These are phyloP conservation scores for Globisporangium paroecandrum DNA, from an alignment of 352 stramenopile genomes.

Conservation along the genomic window DNA sequence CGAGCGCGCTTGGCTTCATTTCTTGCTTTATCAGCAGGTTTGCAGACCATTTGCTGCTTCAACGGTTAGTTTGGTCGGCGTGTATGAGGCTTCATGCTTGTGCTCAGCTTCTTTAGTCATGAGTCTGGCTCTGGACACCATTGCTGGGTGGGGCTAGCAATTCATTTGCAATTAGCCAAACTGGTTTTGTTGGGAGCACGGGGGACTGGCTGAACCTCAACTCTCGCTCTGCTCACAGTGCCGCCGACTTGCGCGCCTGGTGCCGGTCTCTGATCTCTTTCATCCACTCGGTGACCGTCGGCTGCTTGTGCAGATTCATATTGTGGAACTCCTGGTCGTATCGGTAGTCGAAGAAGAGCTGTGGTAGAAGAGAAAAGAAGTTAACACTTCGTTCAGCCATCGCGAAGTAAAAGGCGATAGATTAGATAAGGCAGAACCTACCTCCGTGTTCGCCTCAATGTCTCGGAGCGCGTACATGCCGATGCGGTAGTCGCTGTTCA, in stretches of 20 bases:
- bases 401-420: background rate
- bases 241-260: constrained; percentile 6
- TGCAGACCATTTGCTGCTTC: too few species aligned
- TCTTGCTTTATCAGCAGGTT: too few species aligned
- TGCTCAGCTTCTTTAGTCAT: too few species aligned
- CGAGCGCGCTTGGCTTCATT: too few species aligned
- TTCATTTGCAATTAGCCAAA: background rate
- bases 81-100: too few species aligned
- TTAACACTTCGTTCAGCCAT: background rate
- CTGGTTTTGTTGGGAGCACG: too few species aligned
- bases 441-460: constrained; percentile 86
- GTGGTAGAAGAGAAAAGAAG: constrained; percentile 6
- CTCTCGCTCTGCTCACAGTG: background rate
- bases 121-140: too few species aligned
- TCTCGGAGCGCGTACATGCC: constrained; percentile 90
- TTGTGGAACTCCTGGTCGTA: constrained; percentile 74
- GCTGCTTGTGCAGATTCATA: constrained; percentile 52
- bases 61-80: too few species aligned
- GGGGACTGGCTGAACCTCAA: background rate
- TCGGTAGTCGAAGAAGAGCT: constrained; percentile 88
- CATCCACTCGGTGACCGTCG: constrained; percentile 68
- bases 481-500: constrained; percentile 92
- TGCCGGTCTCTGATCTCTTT: constrained; percentile 26
- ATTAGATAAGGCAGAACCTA: too few species aligned
- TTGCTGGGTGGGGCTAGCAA: too few species aligned